These are phyloP conservation scores for Boletus pseudopeckii DNA, from an alignment of 768 basidiomycete genomes.

Conservation along the genomic window DNA sequence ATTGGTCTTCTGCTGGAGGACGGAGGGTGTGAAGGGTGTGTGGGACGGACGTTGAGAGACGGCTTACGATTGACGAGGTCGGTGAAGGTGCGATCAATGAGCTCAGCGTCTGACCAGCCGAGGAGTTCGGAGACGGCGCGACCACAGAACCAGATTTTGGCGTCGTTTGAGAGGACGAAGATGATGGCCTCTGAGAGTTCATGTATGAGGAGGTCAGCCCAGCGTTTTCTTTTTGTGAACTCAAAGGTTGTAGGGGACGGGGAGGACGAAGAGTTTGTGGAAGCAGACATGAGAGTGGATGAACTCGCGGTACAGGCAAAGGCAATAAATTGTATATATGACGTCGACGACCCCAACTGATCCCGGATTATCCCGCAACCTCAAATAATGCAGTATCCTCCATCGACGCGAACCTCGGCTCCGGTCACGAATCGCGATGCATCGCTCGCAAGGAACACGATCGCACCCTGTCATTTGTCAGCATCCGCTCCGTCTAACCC, in stretches of 20 bases:
- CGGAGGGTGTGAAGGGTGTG: neutral
- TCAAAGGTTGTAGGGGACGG: slow-evolving; percentile 48
- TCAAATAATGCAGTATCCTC: slow-evolving; percentile 77
- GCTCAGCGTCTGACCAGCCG: slow-evolving; percentile 72
- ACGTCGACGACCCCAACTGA: slow-evolving; percentile 22
- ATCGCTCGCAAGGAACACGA: slow-evolving; percentile 89
- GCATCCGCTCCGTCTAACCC: neutral
- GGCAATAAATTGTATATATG: slow-evolving; percentile 3
- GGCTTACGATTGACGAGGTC: slow-evolving; percentile 63
- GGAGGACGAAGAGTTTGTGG: slow-evolving; percentile 7
- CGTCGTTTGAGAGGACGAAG: slow-evolving; percentile 61
- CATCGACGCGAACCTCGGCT: slow-evolving; percentile 80
- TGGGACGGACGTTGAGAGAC: neutral
- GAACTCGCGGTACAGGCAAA: too few species aligned
- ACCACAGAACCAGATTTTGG: slow-evolving; percentile 67
- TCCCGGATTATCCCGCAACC: slow-evolving; percentile 10
- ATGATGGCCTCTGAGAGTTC: slow-evolving; percentile 74
- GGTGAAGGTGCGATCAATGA: slow-evolving; percentile 63
- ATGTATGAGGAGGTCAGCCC: slow-evolving; percentile 76
- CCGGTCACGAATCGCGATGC: slow-evolving; percentile 91
- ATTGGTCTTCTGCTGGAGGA: slow-evolving; percentile 53
- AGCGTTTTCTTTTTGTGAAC: slow-evolving; percentile 83
- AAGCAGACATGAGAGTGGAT: slow-evolving; percentile 21
- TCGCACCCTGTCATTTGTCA: slow-evolving; percentile 58
- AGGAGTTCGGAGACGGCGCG: slow-evolving; percentile 66